These are phyloP conservation scores for Eremothecium sinecaudum DNA, from an alignment of 1,139 yeast genomes.

Conservation along the genomic window DNA sequence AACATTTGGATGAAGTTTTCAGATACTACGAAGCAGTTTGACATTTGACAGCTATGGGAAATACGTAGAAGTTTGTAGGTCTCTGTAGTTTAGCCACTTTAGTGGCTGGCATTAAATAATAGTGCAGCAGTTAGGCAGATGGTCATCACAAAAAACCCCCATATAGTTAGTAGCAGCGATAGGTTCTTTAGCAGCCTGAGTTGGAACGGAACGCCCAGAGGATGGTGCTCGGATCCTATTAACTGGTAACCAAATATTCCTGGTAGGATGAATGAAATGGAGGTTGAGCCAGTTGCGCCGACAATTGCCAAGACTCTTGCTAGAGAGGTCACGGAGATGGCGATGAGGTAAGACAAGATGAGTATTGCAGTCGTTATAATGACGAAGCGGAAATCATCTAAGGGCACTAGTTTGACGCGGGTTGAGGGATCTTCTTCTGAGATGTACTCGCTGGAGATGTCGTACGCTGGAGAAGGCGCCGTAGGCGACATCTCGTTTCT, in stretches of 20 bases:
- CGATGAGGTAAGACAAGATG: slow-evolving; percentile 56
- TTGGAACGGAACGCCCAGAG: slow-evolving; percentile 32
- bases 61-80: no score
- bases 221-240: slow-evolving; percentile 39
- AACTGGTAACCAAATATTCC: slow-evolving; percentile 79
- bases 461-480: neutral
- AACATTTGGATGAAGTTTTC: no score
- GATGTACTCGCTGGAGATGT: neutral
- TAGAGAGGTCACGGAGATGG: slow-evolving; percentile 65
- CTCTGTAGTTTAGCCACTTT: no score
- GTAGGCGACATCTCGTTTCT: neutral
- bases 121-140: slow-evolving; percentile 72
- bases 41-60: no score
- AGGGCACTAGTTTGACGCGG: slow-evolving; percentile 19
- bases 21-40: no score
- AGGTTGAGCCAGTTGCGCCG: slow-evolving; percentile 91
- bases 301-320: slow-evolving; percentile 86
- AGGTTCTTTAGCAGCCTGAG: slow-evolving; percentile 43
- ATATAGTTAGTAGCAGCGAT: slow-evolving; percentile 51
- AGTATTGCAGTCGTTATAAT: slow-evolving; percentile 61
- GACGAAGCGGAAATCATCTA: slow-evolving; percentile 41
- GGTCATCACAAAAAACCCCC: slow-evolving; percentile 75
- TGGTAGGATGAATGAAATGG: slow-evolving; percentile 86
- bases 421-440: neutral
- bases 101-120: slow-evolving; percentile 45